Evolutionary conservation across 257 asterid genomes (phyloP).

Genomic region (Mentha longifolia): DNA sequence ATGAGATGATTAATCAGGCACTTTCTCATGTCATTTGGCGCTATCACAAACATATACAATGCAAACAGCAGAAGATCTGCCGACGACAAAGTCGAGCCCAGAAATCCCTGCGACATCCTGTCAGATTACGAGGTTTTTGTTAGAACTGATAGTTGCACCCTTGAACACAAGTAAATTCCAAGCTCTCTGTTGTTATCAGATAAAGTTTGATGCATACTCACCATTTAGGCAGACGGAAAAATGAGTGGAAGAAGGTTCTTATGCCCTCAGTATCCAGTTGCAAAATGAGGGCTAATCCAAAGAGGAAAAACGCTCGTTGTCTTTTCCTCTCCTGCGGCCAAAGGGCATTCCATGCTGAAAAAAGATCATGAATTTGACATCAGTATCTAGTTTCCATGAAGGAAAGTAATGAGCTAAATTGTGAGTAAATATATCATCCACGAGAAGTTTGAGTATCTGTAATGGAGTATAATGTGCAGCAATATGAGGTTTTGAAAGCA

Average conservation of each 20-base stretch:
- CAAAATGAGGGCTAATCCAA: slow-evolving; percentile 93
- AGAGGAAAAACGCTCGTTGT: slow-evolving; percentile 94
- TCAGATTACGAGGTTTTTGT: slow-evolving; percentile 16
- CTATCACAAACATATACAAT: slow-evolving; percentile 85
- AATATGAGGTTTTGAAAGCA: neutral
- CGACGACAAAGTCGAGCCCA: slow-evolving; percentile 92
- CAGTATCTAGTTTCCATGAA: neutral
- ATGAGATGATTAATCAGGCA: slow-evolving; percentile 83
- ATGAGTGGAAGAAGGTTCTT: slow-evolving; percentile 81
- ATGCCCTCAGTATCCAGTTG: slow-evolving; percentile 88
- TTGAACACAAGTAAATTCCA: neutral
- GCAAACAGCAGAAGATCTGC: slow-evolving; percentile 85
- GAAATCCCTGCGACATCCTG: slow-evolving; percentile 99
- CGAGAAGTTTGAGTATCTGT: neutral
- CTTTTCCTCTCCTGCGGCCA: slow-evolving; percentile 98
- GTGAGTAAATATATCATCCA: neutral
- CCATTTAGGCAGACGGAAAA: slow-evolving; percentile 92
- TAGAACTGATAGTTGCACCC: neutral
- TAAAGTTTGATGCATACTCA: neutral
- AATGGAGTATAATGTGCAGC: neutral
- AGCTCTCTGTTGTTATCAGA: neutral
- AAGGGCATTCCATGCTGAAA: slow-evolving; percentile 93
- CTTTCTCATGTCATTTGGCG: slow-evolving; percentile 94
- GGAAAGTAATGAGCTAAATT: neutral
- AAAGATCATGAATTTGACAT: slow-evolving; percentile 8